Percentiles rank a stretch among this genome's conserved stretches.
Conservation (phyloP, 352 stramenopile genomes). For the Bremia lactucae region DNA sequence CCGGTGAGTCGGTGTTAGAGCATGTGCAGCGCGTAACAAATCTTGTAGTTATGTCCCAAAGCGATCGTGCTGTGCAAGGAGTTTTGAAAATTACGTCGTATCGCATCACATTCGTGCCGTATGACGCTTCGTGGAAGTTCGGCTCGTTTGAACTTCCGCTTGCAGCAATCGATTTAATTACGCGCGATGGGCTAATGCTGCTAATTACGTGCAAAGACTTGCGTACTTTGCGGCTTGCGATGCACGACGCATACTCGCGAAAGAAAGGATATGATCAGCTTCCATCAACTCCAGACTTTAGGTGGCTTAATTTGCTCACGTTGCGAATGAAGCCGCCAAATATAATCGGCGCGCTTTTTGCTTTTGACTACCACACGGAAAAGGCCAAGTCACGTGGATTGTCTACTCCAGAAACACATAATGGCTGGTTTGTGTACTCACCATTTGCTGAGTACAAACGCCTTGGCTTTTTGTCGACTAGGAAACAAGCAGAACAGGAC, state of each 20-base stretch:
- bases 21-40: conserved; percentile 81
- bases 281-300: conserved; percentile 60
- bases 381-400: conserved; percentile 35
- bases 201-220: conserved; percentile 75
- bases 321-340: conserved; percentile 72
- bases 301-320: conserved; percentile 71
- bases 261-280: conserved; percentile 77
- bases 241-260: conserved; percentile 78
- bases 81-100: conserved; percentile 80
- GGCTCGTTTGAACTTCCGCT: conserved; percentile 77
- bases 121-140: conserved; percentile 78
- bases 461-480: conserved; percentile 57
- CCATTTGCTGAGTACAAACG: conserved; percentile 75
- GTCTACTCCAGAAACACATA: conserved; percentile 37
- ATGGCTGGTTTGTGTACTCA: conserved; percentile 79
- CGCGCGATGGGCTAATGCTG: conserved; percentile 70
- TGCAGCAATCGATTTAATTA: conserved; percentile 68
- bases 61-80: conserved; percentile 73
- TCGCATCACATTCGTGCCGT: conserved; percentile 74
- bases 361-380: conserved; percentile 73
- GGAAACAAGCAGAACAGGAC: conserved; percentile 23
- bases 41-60: conserved; percentile 74
- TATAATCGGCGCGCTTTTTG: conserved; percentile 61
- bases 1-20: conserved; percentile 62
- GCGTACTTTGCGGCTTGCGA: conserved; percentile 64